A percentile compares a stretch with the other conserved stretches of the same genome.
Evolutionary conservation across 1,284 basidiomycete species (phyloP).

Genomic region (Anthracocystis walkeri): DNA sequence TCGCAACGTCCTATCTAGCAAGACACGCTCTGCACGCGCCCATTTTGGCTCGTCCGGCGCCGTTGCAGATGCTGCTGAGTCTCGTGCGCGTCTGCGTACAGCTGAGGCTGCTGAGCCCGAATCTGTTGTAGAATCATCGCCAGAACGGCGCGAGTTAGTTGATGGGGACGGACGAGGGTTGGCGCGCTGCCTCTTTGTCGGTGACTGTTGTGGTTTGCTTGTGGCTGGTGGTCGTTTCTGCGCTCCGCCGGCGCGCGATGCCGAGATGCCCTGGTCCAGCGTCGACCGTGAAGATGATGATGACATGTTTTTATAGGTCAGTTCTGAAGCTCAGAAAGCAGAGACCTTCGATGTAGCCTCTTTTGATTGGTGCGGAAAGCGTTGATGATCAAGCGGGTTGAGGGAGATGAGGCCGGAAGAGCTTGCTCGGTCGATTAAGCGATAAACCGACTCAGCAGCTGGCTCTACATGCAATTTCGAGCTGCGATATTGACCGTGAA

Average conservation of each 20-base stretch:
- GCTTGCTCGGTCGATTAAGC: neutral
- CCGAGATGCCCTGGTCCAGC: slow-evolving; percentile 47
- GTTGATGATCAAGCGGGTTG: neutral
- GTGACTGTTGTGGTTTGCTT: slow-evolving; percentile 17
- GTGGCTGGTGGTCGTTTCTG: slow-evolving; percentile 41
- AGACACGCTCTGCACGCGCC: slow-evolving; percentile 24
- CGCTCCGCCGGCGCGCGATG: slow-evolving; percentile 38
- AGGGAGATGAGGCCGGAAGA: neutral
- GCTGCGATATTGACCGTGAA: neutral
- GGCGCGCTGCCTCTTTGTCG: slow-evolving; percentile 27
- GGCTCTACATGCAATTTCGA: too few relatives aligned
- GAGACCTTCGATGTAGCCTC: neutral
- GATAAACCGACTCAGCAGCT: neutral
- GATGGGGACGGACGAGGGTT: slow-evolving; percentile 30
- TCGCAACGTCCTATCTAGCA: slow-evolving; percentile 45
- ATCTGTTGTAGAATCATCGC: slow-evolving; percentile 29
- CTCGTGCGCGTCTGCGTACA: slow-evolving; percentile 22
- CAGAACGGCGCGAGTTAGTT: slow-evolving; percentile 24
- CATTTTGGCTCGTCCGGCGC: slow-evolving; percentile 27
- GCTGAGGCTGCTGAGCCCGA: slow-evolving; percentile 23
- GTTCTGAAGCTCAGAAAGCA: too few relatives aligned
- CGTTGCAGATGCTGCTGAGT: slow-evolving; percentile 10
- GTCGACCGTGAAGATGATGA: slow-evolving; percentile 24
- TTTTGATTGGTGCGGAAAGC: neutral
- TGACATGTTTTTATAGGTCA: slow-evolving; percentile 11